phyloP scores from a whole-genome alignment of 495 filamentous ascomycete genomes.

The Bacidia rubella region DNA sequence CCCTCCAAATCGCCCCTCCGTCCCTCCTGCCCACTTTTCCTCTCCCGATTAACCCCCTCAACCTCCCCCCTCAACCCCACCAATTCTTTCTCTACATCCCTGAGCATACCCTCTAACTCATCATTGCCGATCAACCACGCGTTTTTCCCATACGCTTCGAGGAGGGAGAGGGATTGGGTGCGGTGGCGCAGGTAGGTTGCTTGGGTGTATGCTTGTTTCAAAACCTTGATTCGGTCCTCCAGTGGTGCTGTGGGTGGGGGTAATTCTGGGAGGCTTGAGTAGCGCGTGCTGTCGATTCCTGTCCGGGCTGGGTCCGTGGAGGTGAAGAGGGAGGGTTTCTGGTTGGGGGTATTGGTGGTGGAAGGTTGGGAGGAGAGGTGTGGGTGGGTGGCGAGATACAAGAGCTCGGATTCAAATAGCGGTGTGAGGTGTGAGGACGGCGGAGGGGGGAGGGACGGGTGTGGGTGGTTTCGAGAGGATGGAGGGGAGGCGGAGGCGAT shows the following conservation, averaged over 20 bases:
- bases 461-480: constrained; percentile 27
- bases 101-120: constrained; percentile 59
- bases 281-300: constrained; percentile 69
- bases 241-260: background rate
- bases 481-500: constrained; percentile 44
- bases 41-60: constrained; percentile 55
- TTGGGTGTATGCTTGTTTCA: constrained; percentile 1
- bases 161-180: constrained; percentile 6
- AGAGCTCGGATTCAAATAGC: constrained; percentile 46
- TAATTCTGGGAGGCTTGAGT: constrained; percentile 58
- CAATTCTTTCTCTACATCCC: constrained; percentile 63
- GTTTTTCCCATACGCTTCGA: constrained; percentile 14
- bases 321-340: constrained; percentile 45
- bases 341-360: constrained; percentile 43
- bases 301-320: constrained; percentile 37
- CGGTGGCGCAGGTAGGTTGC: constrained; percentile 7
- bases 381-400: constrained; percentile 29
- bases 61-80: constrained; percentile 47
- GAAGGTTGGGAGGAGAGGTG: constrained; percentile 29
- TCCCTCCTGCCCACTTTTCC: constrained; percentile 48
- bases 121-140: constrained; percentile 72
- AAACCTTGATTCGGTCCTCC: background rate
- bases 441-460: constrained; percentile 38
- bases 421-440: constrained; percentile 29
- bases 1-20: constrained; percentile 47